Percentiles rank a stretch among this genome's conserved stretches.
phyloP scores from a whole-genome alignment of 2,329 filamentous ascomycete species.

The Sclerotinia minor region DNA sequence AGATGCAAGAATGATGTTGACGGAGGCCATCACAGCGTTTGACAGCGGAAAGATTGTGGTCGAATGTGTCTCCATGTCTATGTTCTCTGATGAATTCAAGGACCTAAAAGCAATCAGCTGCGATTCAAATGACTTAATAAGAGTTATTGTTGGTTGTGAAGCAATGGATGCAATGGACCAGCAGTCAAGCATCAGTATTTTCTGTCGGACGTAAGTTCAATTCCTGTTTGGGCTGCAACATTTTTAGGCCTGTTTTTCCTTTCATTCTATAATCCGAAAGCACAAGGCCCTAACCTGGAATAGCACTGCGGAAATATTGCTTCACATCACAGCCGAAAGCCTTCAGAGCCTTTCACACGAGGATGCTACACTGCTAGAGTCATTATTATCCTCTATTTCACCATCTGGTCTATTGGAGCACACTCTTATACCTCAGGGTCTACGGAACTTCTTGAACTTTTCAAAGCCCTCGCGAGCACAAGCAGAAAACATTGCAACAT shows the following conservation, averaged over 20 bases:
- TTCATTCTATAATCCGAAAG: neutral
- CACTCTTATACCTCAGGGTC: slow-evolving; percentile 17
- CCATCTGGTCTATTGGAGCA: slow-evolving; percentile 20
- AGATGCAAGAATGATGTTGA: slow-evolving; percentile 42
- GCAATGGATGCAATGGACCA: slow-evolving; percentile 32
- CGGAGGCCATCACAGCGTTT: slow-evolving; percentile 29
- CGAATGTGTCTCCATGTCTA: slow-evolving; percentile 32
- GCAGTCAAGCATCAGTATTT: slow-evolving; percentile 30
- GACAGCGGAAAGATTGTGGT: slow-evolving; percentile 33
- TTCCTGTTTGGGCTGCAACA: neutral
- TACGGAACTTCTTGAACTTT: slow-evolving; percentile 17
- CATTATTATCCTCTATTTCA: slow-evolving; percentile 21
- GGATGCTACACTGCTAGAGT: slow-evolving; percentile 18
- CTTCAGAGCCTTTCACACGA: slow-evolving; percentile 10
- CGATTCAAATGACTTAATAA: slow-evolving; percentile 27
- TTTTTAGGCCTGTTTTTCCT: neutral
- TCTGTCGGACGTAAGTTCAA: slow-evolving; percentile 33
- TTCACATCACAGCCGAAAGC: slow-evolving; percentile 21
- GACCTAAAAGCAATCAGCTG: slow-evolving; percentile 33
- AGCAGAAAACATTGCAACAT: slow-evolving; percentile 5
- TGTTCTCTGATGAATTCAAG: slow-evolving; percentile 28
- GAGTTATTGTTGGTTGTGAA: slow-evolving; percentile 34
- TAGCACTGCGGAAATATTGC: slow-evolving; percentile 20
- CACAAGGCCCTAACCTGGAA: neutral
- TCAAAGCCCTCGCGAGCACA: slow-evolving; percentile 15